Percentiles rank a stretch among this genome's conserved stretches.
phyloP scores from a whole-genome alignment of 768 basidiomycete species.

The Daedaleopsis nitida region DNA sequence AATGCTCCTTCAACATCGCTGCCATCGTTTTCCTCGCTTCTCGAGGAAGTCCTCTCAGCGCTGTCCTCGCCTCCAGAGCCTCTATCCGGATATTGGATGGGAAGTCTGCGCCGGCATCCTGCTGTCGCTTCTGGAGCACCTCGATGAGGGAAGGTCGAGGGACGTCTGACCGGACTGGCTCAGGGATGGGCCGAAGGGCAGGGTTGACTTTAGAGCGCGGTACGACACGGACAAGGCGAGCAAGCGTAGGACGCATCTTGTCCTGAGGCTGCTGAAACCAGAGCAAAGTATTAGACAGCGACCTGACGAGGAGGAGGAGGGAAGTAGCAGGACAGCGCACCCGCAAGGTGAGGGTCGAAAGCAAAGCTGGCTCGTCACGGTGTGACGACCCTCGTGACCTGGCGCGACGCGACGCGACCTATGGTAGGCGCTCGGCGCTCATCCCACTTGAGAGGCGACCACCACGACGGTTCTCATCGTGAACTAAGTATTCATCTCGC shows the following conservation, averaged over 20 bases:
- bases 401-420: background rate
- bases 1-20: slow-evolving; percentile 36
- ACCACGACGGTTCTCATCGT: background rate
- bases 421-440: background rate
- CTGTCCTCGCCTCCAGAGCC: slow-evolving; percentile 40
- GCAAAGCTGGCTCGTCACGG: background rate
- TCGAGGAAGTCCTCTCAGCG: slow-evolving; percentile 41
- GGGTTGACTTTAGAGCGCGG: slow-evolving; percentile 35
- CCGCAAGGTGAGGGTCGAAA: background rate
- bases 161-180: slow-evolving; percentile 28
- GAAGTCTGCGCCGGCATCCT: slow-evolving; percentile 41
- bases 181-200: slow-evolving; percentile 25
- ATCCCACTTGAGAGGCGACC: background rate
- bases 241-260: slow-evolving; percentile 35
- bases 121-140: slow-evolving; percentile 42
- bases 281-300: background rate
- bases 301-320: background rate
- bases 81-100: slow-evolving; percentile 55
- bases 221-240: slow-evolving; percentile 40
- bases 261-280: background rate
- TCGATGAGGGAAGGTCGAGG: slow-evolving; percentile 39
- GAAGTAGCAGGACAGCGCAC: background rate
- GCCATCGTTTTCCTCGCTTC: slow-evolving; percentile 42
- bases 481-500: background rate
- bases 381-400: background rate